These are phyloP conservation scores for Arachis hypogaea DNA, from an alignment of 306 rosid species.

Conservation along the genomic window DNA sequence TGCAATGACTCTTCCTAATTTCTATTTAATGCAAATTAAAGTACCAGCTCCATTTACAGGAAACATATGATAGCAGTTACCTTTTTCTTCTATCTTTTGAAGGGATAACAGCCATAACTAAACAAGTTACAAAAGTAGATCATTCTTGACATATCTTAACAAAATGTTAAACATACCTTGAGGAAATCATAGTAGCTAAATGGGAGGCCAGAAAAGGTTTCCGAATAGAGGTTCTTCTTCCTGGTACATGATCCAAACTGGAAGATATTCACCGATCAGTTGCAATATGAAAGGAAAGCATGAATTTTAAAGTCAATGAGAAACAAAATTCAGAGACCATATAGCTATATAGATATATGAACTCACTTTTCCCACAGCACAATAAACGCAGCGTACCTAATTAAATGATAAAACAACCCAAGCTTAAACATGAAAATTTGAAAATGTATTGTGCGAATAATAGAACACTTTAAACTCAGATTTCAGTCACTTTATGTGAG, in stretches of 20 bases:
- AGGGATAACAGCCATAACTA: not conserved
- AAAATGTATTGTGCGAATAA: not conserved
- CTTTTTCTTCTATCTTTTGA: not conserved
- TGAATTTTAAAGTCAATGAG: slow-evolving; percentile 25
- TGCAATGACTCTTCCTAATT: no score
- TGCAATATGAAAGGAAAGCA: slow-evolving; percentile 26
- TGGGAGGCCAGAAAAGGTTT: slow-evolving; percentile 60
- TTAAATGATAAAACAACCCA: slow-evolving; percentile 28
- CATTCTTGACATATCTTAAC: not conserved
- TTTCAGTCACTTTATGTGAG: not conserved
- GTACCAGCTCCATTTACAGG: no score
- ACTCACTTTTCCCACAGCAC: slow-evolving; percentile 95
- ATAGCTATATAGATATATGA: slow-evolving; percentile 35
- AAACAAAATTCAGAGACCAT: slow-evolving; percentile 3
- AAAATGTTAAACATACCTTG: slow-evolving; percentile 53
- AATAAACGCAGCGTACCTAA: slow-evolving; percentile 89
- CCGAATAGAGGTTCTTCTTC: slow-evolving; percentile 66
- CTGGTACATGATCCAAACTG: slow-evolving; percentile 85
- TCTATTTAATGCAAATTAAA: no score
- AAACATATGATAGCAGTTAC: not conserved
- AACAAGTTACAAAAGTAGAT: not conserved
- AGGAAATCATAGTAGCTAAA: slow-evolving; percentile 72
- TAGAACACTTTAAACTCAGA: slow-evolving; percentile 13
- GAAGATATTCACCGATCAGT: slow-evolving; percentile 43
- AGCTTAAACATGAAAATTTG: slow-evolving; percentile 15